Conservation (phyloP, 208 protist species). For the Acanthamoeba triangularis region DNA sequence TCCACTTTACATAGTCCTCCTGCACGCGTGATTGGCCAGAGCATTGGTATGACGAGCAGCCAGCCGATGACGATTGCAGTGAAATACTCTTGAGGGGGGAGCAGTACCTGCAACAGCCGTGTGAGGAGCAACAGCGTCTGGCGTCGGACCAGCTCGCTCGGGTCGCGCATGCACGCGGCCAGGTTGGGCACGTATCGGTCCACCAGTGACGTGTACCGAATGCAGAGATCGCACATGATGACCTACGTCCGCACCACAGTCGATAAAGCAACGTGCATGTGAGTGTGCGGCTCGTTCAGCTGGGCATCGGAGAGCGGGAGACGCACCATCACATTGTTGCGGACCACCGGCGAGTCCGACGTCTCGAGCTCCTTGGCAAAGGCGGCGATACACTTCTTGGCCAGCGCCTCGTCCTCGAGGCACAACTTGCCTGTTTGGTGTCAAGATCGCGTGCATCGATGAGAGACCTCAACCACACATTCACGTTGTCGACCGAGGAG, state of each 20-base stretch:
- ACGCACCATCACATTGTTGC: constrained; percentile 79
- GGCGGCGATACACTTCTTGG: constrained; percentile 86
- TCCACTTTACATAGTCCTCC: constrained; percentile 90
- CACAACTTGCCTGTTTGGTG: constrained; percentile 83
- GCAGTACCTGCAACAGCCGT: constrained; percentile 74
- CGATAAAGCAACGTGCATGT: constrained; percentile 78
- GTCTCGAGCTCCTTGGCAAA: constrained; percentile 88
- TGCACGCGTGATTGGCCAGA: constrained; percentile 19
- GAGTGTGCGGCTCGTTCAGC: not conserved
- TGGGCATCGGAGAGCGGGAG: not conserved
- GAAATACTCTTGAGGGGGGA: not conserved
- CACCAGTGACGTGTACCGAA: constrained; percentile 84
- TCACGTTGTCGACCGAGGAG: too few relatives aligned
- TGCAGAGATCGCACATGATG: constrained; percentile 90
- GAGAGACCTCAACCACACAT: too few relatives aligned
- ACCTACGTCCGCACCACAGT: constrained; percentile 37
- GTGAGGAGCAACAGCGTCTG: constrained; percentile 87
- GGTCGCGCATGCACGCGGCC: constrained; percentile 83
- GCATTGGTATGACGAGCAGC: too few relatives aligned
- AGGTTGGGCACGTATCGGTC: constrained; percentile 86
- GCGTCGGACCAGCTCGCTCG: constrained; percentile 84
- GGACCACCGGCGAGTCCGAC: constrained; percentile 80
- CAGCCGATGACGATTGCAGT: too few relatives aligned
- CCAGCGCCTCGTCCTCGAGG: constrained; percentile 83
- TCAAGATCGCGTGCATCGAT: not conserved